Evolutionary conservation across 2,329 filamentous ascomycete genomes (phyloP).

Genomic region (Sarocladium oryzae): DNA sequence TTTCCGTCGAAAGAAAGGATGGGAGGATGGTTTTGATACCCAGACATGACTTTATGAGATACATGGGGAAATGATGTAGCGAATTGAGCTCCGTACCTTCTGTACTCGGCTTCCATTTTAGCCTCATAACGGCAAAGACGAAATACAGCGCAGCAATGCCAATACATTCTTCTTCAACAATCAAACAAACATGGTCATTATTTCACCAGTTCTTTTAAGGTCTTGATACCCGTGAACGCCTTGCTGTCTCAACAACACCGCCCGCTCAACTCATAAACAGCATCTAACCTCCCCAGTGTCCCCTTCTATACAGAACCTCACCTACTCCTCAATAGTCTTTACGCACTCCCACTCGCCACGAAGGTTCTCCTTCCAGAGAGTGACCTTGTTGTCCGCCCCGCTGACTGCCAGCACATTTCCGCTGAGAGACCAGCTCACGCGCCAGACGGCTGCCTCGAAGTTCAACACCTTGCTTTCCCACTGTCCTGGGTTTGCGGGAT

Average conservation of each 20-base stretch:
- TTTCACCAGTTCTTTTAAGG: constrained; percentile 7
- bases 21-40: background rate
- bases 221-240: constrained; percentile 27
- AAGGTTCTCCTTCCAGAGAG: constrained; percentile 96
- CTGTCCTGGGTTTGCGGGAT: constrained; percentile 52
- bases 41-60: constrained; percentile 3
- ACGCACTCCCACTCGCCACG: constrained; percentile 96
- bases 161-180: background rate
- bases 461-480: constrained; percentile 83
- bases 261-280: background rate
- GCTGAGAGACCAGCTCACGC: constrained; percentile 95
- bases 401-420: constrained; percentile 94
- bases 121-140: too few species aligned
- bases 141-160: constrained; percentile 1
- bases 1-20: background rate
- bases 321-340: constrained; percentile 87
- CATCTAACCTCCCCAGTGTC: background rate
- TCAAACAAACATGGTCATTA: constrained; percentile 10
- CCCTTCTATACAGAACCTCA: background rate
- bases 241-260: constrained; percentile 17
- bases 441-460: constrained; percentile 88
- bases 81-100: background rate
- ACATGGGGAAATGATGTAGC: background rate
- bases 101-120: too few species aligned
- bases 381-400: constrained; percentile 93